Conservation (phyloP, 139 green algal genomes). For the Tetradesmus lagerheimii region DNA sequence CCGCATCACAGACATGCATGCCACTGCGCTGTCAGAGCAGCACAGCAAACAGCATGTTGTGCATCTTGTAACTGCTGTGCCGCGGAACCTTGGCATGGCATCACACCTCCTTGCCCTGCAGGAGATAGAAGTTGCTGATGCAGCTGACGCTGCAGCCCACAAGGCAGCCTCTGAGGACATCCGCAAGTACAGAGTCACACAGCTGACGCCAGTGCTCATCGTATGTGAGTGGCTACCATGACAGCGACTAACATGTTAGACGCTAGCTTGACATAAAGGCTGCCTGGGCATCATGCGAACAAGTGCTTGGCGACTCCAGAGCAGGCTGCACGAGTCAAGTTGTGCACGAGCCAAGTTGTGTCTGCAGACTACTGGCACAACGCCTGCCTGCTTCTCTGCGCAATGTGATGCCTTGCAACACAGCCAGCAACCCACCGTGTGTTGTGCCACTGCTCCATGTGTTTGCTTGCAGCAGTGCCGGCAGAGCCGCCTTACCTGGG, state of each 20-base stretch:
- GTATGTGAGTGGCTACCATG: slow-evolving; percentile 14
- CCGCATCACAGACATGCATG: background rate
- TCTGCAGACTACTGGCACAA: background rate
- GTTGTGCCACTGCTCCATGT: background rate
- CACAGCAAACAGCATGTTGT: too few species aligned
- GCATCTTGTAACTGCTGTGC: too few species aligned
- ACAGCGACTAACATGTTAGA: too few species aligned
- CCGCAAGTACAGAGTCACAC: background rate
- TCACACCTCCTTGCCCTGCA: background rate
- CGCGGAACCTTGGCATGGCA: too few species aligned
- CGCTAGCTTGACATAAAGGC: too few species aligned
- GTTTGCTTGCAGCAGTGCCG: background rate
- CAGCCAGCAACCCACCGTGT: too few species aligned
- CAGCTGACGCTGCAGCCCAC: slow-evolving; percentile 25
- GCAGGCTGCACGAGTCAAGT: too few species aligned
- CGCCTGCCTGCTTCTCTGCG: too few species aligned
- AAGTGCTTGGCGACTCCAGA: too few species aligned
- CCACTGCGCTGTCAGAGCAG: too few species aligned
- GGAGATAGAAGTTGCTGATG: slow-evolving; percentile 22
- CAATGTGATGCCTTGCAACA: too few species aligned
- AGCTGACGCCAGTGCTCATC: slow-evolving; percentile 5
- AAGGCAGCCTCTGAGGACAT: background rate
- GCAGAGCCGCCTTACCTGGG: slow-evolving; percentile 13
- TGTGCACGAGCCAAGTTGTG: background rate
- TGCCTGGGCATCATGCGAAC: too few species aligned